Percentiles rank a stretch among this genome's conserved stretches.
These are phyloP conservation scores for Trichosporon sp. DNA, from an alignment of 1,284 basidiomycete species.

Conservation along the genomic window DNA sequence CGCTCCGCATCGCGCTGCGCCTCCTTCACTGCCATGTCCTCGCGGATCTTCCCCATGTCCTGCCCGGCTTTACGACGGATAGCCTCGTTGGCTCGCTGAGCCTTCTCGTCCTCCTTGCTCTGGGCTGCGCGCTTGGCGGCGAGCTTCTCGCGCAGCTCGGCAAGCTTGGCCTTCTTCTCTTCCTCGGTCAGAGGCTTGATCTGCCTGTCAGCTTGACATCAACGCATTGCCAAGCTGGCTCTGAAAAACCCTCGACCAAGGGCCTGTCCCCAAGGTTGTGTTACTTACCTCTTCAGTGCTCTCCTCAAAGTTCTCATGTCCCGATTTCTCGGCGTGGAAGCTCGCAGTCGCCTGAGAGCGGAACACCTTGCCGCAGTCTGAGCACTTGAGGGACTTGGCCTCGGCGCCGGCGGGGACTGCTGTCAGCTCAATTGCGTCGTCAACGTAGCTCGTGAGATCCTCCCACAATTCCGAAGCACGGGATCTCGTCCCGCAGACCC, in stretches of 20 bases:
- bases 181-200: constrained; percentile 80
- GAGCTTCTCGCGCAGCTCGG: constrained; percentile 71
- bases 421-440: constrained; percentile 32
- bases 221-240: neutral
- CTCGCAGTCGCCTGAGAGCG: constrained; percentile 81
- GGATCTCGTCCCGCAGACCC: too few species aligned
- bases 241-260: too few species aligned
- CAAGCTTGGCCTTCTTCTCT: constrained; percentile 77
- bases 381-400: constrained; percentile 40
- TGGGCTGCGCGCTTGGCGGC: constrained; percentile 64
- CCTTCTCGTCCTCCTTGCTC: constrained; percentile 63
- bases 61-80: constrained; percentile 78
- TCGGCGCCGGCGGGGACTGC: constrained; percentile 10
- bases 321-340: constrained; percentile 91
- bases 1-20: constrained; percentile 70
- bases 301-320: constrained; percentile 91
- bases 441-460: neutral
- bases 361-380: constrained; percentile 75
- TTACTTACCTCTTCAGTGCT: constrained; percentile 79
- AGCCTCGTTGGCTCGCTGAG: constrained; percentile 66
- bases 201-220: constrained; percentile 17
- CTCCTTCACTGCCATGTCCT: constrained; percentile 73
- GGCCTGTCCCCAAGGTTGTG: too few species aligned
- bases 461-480: too few species aligned
- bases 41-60: constrained; percentile 67